Evolutionary conservation across 805 yeast species (phyloP).

Genomic region (Kuraishia ogatae): DNA sequence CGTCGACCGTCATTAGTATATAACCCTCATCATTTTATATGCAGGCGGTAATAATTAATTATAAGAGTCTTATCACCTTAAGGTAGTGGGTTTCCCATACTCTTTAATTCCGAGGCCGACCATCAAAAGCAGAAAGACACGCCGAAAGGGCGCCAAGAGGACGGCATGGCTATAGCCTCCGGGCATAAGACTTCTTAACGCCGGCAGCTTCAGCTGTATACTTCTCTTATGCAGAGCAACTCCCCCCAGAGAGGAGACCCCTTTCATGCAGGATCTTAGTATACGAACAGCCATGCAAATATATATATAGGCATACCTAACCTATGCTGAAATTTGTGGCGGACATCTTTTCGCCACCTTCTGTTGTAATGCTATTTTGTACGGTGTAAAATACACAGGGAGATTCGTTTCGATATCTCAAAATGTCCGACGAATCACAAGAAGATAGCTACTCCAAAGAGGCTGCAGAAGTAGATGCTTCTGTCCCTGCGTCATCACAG

Average conservation of each 20-base stretch:
- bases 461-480: background rate
- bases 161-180: background rate
- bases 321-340: no score
- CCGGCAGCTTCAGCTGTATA: background rate
- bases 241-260: background rate
- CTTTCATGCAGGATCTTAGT: no score
- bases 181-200: background rate
- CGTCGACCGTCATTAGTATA: background rate
- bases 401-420: background rate
- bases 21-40: background rate
- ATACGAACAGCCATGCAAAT: no score
- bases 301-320: no score
- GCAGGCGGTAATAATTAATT: no score
- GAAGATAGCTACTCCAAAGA: background rate
- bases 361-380: no score
- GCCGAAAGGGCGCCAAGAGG: background rate
- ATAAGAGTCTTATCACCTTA: background rate
- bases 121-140: background rate
- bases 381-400: no score
- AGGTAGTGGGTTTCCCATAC: background rate
- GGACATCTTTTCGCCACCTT: no score
- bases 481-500: background rate
- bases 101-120: background rate
- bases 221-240: background rate
- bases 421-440: background rate